Base-by-base conservation (phyloP, 140 eudicot genomes). In the Cichorium intybus region DNA sequence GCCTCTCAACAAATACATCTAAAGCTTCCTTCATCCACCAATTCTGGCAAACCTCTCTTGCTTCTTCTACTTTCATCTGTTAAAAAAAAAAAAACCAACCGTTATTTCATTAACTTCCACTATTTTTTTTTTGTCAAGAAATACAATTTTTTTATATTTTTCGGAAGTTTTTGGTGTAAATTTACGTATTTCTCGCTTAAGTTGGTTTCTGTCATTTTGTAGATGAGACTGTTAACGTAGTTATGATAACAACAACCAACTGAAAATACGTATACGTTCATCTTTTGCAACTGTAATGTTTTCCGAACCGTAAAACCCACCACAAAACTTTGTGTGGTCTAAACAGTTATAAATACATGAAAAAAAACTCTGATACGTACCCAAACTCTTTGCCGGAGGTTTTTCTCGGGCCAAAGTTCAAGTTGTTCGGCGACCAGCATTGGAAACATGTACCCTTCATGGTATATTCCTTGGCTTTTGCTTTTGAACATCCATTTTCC, bases 21-120 rank as follows among this genome's bases (percentile, higher is more conserved):
- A 88, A 68, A 23, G 96, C 96, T 72, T 88, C 94, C 71, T 82
- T 88, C 96, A 88, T 88, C 96, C 96, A 88, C 80, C 64, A 77
- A 54, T 80, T 80, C 60, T 73, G 74, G 67, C 96, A 88, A 60
- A 78, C 89, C 31, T 84, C 84, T 77, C 81, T 84, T 41, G 96
- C 96, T 77, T 85, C 94, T 52, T 48, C 81, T 58, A 82, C 87
- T 1, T 62, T 80, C 87, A 88, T 85, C 96, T 88, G 78, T 77
- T 68, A 28, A 31, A 24, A 71, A 28, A 31, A 24, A 28, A 23
- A 67, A 35, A 27, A 37, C 4, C 37, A 21, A 18, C n/a, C n/a
- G 7, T 35, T 12, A 5, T 28, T 55, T 28, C 7, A 27, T 52
- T 66, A 21, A 54, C 15, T 56, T 9, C 21, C 14, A 39, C 2